Conservation (phyloP, 257 asterid genomes). For the Solanum ahanhuiri region DNA sequence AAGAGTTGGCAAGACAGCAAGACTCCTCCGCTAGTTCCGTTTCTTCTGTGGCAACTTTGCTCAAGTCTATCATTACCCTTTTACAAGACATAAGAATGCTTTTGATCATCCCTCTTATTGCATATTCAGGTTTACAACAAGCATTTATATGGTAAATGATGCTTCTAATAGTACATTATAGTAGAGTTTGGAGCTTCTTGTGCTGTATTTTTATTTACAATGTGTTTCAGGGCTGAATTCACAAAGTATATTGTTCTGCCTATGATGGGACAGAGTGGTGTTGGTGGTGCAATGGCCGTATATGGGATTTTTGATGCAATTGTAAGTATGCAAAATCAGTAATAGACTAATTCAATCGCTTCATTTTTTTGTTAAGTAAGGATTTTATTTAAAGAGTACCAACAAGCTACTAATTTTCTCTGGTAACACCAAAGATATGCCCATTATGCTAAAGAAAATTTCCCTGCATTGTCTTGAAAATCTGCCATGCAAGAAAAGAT, state of each 20-base stretch:
- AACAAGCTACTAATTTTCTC: neutral
- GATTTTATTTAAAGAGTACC: neutral
- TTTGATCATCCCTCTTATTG: constrained; percentile 79
- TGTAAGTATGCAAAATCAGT: constrained; percentile 38
- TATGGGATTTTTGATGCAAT: constrained; percentile 84
- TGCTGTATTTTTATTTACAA: neutral
- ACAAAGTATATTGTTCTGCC: constrained; percentile 87
- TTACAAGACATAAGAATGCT: constrained; percentile 59
- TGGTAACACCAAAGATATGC: neutral
- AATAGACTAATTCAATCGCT: neutral
- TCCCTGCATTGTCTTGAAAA: neutral
- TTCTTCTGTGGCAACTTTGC: constrained; percentile 48
- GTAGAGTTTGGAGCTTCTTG: neutral
- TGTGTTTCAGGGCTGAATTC: constrained; percentile 67
- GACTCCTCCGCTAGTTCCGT: constrained; percentile 30
- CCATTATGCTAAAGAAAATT: neutral
- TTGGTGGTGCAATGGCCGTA: constrained; percentile 94
- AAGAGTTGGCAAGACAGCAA: constrained; percentile 40
- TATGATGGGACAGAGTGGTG: constrained; percentile 81
- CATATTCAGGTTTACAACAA: constrained; percentile 89
- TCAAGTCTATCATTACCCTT: constrained; percentile 42
- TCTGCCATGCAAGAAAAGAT: neutral
- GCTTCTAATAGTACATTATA: neutral
- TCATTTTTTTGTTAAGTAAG: neutral
- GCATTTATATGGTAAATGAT: constrained; percentile 83